Evolutionary conservation across 2,329 filamentous ascomycete genomes (phyloP), one percentile per base, ranked within the genome.

Genomic region (Fusarium udum): DNA sequence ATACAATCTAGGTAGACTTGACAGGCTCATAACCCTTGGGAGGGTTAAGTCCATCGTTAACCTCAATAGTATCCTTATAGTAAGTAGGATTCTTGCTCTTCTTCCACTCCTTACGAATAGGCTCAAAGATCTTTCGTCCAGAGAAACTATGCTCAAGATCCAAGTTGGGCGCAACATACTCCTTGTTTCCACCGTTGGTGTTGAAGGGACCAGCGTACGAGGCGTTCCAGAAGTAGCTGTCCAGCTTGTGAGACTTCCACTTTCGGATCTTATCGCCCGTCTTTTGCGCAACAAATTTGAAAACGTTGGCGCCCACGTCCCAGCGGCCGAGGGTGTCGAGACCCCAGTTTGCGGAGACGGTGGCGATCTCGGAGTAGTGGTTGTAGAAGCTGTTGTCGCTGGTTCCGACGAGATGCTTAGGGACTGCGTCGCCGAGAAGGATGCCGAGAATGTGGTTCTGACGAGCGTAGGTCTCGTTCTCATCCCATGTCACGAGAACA

Each of bases 401-500:
- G 31, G 92, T 94, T 63, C 92, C 92, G 46, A 90, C 83, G 3
- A 92, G 86, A n/a, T 87, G 59, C 9, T 84, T 59, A 16, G 92
- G 92, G 5, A 97, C 82, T n/a, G 90, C 91, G 66, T 93, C 93
- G 22, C 93, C 94, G 7, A 96, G 84, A 1, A 96, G 87, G 73
- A 96, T 87, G 71, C 85, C 89, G 67, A 93, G 88, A 59, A 96
- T 87, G 45, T 86, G 86, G 86, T 96, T 96, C 75, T 88, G 87
- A 32, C 85, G 83, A 11, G 85, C 81, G 82, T 95, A 94, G 15
- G 88, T 90, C 76, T 92, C 89, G 80, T 91, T 93, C 83, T 96
- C 94, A 73, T 96, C 94, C 78, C 94, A 96, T 15, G 91, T 95
- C 67, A 96, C 81, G 10, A 95, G 84, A 15, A 96, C 87, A 3